Evolutionary conservation across 176 grass and related monocot species (phyloP).

Genomic region (Oryza meyeriana): DNA sequence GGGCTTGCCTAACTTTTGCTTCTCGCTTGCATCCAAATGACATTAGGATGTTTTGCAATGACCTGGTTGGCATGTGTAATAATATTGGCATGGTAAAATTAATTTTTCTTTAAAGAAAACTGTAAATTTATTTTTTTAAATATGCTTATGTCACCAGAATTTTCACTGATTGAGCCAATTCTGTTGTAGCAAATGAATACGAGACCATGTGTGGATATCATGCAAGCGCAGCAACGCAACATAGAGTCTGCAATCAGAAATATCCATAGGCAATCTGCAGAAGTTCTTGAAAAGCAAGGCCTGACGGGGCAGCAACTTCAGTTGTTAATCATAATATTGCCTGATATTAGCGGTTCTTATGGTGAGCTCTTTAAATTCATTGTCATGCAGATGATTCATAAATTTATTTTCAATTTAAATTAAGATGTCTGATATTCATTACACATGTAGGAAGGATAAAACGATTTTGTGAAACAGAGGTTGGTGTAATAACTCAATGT

Average conservation of each 20-base stretch:
- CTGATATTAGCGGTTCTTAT: slow-evolving; percentile 56
- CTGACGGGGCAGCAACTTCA: slow-evolving; percentile 35
- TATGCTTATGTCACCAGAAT: background rate
- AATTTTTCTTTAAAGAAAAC: background rate
- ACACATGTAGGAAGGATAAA: slow-evolving; percentile 56
- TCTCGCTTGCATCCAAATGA: slow-evolving; percentile 33
- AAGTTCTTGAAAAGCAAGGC: slow-evolving; percentile 32
- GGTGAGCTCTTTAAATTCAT: slow-evolving; percentile 29
- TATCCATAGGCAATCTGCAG: slow-evolving; percentile 30
- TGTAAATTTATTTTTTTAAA: no score
- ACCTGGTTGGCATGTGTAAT: slow-evolving; percentile 38
- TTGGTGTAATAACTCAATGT: slow-evolving; percentile 70
- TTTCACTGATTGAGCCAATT: background rate
- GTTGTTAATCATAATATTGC: slow-evolving; percentile 57
- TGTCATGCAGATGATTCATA: background rate
- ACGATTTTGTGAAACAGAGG: slow-evolving; percentile 65
- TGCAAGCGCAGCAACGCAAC: slow-evolving; percentile 20
- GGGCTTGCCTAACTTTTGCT: slow-evolving; percentile 55
- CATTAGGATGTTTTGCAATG: slow-evolving; percentile 34
- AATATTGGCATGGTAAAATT: slow-evolving; percentile 54
- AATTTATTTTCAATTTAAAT: background rate
- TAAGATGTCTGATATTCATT: background rate
- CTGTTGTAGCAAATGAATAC: slow-evolving; percentile 28
- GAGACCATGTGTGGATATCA: slow-evolving; percentile 42
- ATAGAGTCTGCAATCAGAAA: slow-evolving; percentile 51